Evolutionary conservation across 352 stramenopile species (phyloP), one percentile per base, ranked within the genome.

Genomic region (Phytophthora hybrid): DNA sequence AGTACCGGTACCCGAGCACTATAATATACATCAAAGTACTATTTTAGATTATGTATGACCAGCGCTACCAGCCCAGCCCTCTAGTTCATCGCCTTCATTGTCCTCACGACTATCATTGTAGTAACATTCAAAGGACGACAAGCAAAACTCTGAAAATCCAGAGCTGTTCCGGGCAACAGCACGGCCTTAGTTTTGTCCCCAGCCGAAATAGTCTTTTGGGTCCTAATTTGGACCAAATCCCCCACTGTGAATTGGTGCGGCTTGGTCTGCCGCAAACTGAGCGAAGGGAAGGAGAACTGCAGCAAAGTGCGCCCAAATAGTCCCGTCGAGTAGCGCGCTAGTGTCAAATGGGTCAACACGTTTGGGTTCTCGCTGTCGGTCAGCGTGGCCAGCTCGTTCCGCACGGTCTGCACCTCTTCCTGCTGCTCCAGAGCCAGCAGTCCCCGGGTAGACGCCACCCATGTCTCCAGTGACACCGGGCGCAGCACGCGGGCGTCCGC

Each of bases 201-300:
- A 10, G 54, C 55, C 14, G 66, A 18, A n/a, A 63, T 31, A 54
- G 37, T 63, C 44, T 68, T 76, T 54, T 81, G 81, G 13, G 77
- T n/a, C n/a, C 88, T 80, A 16, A 98, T 66, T 69, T 93, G 86
- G 37, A 97, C 91, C 23, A 97, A 69, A 72, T 97, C 91, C 4
- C 92, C 91, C 3, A 94, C 84, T 13, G 86, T 92, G 60, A 98
- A 92, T 26, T 90, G 81, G 69, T 98, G 90, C 5, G 85, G 78
- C 70, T 94, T 95, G 60, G 81, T 55, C 13, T 79, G 74, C 31
- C 81, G 69, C 51, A 90, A 19, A 37, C 70, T 71, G 19, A 74
- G 56, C 4, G 74, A 83, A 16, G 85, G 85, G 19, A 92, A 77
- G 21, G 75, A 76, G 9, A 95, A 79, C 21, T 85, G 70, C 32